Evolutionary conservation across 768 basidiomycete species (phyloP).

Genomic region (Lentinula edodes): DNA sequence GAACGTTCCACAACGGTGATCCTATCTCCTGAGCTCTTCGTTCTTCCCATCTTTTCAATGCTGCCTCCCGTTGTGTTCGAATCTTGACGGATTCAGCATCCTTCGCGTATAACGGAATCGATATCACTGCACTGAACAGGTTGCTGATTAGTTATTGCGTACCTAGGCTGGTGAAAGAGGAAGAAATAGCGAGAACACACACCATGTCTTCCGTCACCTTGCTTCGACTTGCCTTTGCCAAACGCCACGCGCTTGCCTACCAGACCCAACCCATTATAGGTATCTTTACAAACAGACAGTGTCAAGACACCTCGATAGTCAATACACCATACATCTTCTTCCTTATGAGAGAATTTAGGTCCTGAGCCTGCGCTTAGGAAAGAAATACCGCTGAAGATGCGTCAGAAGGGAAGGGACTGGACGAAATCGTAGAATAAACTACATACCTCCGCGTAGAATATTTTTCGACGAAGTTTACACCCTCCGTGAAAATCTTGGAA

Average conservation of each 20-base stretch:
- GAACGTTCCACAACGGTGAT: conserved; percentile 38
- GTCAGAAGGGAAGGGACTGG: neutral
- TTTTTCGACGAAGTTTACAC: conserved; percentile 21
- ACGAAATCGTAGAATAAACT: neutral
- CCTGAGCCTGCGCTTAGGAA: conserved; percentile 27
- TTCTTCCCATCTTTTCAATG: conserved; percentile 46
- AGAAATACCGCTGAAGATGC: conserved; percentile 27
- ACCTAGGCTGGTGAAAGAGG: neutral
- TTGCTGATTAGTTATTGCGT: neutral
- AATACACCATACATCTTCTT: conserved; percentile 65
- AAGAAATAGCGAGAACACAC: conserved; percentile 13
- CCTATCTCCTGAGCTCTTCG: conserved; percentile 22
- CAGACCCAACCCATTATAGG: conserved; percentile 58
- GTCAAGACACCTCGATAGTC: conserved; percentile 59
- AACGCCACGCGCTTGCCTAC: conserved; percentile 52
- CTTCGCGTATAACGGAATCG: conserved; percentile 34
- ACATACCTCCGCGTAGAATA: conserved; percentile 23
- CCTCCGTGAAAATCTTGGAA: conserved; percentile 34
- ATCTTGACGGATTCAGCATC: conserved; percentile 28
- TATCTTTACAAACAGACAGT: conserved; percentile 46
- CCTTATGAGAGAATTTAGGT: conserved; percentile 10
- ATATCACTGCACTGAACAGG: conserved; percentile 35
- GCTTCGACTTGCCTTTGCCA: conserved; percentile 23
- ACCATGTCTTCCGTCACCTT: conserved; percentile 44
- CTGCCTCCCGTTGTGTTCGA: conserved; percentile 31